phyloP scores from a whole-genome alignment of 2,329 filamentous ascomycete species.

The Leptographium flavum region DNA sequence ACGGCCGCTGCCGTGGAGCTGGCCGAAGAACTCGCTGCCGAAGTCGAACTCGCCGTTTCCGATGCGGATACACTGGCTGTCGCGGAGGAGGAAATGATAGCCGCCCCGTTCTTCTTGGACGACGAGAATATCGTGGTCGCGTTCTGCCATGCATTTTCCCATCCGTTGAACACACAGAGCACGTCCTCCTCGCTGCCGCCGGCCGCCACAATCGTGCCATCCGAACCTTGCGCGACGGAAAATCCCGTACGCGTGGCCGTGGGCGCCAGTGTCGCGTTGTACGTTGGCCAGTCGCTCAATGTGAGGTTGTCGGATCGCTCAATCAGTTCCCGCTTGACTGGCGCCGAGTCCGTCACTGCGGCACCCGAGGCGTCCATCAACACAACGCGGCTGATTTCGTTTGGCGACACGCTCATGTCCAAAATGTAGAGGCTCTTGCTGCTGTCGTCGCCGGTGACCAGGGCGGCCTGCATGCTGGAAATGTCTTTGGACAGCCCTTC shows the following conservation, averaged over 20 bases:
- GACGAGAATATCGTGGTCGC: slow-evolving; percentile 46
- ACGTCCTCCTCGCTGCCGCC: slow-evolving; percentile 53
- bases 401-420: slow-evolving; percentile 60
- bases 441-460: slow-evolving; percentile 59
- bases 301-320: slow-evolving; percentile 31
- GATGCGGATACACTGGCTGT: slow-evolving; percentile 10
- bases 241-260: slow-evolving; percentile 49
- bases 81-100: slow-evolving; percentile 17
- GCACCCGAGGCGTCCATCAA: slow-evolving; percentile 47
- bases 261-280: slow-evolving; percentile 64
- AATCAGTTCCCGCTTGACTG: slow-evolving; percentile 4
- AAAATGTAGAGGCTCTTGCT: slow-evolving; percentile 71
- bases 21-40: slow-evolving; percentile 9
- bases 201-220: slow-evolving; percentile 62
- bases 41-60: slow-evolving; percentile 13
- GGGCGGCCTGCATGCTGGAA: slow-evolving; percentile 40
- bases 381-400: slow-evolving; percentile 56
- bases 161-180: slow-evolving; percentile 63
- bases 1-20: slow-evolving; percentile 6
- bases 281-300: slow-evolving; percentile 55
- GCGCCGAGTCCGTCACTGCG: slow-evolving; percentile 24
- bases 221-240: slow-evolving; percentile 52
- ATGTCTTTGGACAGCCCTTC: slow-evolving; percentile 44
- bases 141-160: slow-evolving; percentile 66
- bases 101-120: slow-evolving; percentile 19